phyloP scores from a whole-genome alignment of 345 rosid genomes.

The Populus tremula region DNA sequence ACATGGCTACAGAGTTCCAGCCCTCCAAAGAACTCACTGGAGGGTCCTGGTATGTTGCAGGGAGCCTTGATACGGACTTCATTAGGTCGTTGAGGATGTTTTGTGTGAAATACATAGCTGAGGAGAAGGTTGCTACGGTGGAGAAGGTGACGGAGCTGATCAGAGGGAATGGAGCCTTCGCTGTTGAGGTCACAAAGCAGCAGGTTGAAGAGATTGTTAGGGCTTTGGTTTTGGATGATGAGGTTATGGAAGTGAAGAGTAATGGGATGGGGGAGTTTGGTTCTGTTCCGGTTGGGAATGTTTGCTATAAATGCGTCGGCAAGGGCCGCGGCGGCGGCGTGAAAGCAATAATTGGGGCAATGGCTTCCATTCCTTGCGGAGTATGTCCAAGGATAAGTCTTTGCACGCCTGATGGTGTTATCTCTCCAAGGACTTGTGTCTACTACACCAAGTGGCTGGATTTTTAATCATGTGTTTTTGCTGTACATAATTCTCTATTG shows the following conservation, averaged over 20 bases:
- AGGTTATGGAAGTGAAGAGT: slow-evolving; percentile 57
- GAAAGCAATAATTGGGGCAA: slow-evolving; percentile 43
- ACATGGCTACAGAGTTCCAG: slow-evolving; percentile 57
- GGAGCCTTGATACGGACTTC: slow-evolving; percentile 45
- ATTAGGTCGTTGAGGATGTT: slow-evolving; percentile 39
- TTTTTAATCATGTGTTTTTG: slow-evolving; percentile 31
- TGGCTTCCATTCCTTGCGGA: slow-evolving; percentile 78
- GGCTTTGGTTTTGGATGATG: slow-evolving; percentile 66
- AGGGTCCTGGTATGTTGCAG: slow-evolving; percentile 74
- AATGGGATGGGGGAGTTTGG: slow-evolving; percentile 55
- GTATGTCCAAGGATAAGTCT: slow-evolving; percentile 62
- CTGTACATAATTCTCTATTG: background rate
- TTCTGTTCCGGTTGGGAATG: slow-evolving; percentile 40
- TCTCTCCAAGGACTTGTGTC: slow-evolving; percentile 61
- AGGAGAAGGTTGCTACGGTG: slow-evolving; percentile 44
- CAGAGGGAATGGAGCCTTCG: slow-evolving; percentile 33
- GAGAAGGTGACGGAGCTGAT: slow-evolving; percentile 40
- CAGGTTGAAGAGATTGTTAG: slow-evolving; percentile 58
- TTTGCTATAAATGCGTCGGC: slow-evolving; percentile 46
- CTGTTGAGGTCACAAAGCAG: slow-evolving; percentile 30
- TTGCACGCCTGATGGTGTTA: slow-evolving; percentile 72
- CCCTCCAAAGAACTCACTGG: slow-evolving; percentile 70
- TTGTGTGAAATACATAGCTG: slow-evolving; percentile 38
- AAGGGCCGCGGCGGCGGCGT: slow-evolving; percentile 24
- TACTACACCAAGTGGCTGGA: slow-evolving; percentile 75